Conservation (phyloP, 352 stramenopile genomes). For the Globisporangium paddicum region DNA sequence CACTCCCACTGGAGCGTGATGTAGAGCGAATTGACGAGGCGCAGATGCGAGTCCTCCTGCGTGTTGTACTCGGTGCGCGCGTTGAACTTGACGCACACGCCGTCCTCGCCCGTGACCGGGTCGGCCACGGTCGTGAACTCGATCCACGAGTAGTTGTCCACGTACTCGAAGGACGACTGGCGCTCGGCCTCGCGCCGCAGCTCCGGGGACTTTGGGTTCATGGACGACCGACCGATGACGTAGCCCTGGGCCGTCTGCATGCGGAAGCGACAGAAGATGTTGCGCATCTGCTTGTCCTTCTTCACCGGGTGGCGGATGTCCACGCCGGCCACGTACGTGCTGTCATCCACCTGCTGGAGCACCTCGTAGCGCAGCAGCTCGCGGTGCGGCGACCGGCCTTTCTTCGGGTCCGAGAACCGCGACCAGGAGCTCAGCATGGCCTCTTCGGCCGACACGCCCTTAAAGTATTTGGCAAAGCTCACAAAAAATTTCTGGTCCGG, state of each 20-base stretch:
- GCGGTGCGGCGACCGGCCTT: constrained; percentile 24
- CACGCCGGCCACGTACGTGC: constrained; percentile 34
- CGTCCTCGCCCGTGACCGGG: constrained; percentile 23
- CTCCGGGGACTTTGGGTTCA: constrained; percentile 45
- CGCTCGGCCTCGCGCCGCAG: constrained; percentile 26
- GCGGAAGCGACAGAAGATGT: constrained; percentile 40
- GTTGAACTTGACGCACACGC: constrained; percentile 61
- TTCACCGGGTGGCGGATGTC: constrained; percentile 48
- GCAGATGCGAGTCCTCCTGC: constrained; percentile 46
- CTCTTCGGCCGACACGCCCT: constrained; percentile 28
- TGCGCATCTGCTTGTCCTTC: constrained; percentile 42
- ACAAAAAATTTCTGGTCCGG: constrained; percentile 38
- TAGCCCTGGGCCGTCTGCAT: constrained; percentile 46
- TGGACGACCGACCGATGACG: constrained; percentile 50
- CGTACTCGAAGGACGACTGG: constrained; percentile 41
- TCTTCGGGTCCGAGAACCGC: constrained; percentile 17
- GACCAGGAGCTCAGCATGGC: constrained; percentile 40
- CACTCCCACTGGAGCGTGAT: constrained; percentile 54
- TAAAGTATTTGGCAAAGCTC: constrained; percentile 46
- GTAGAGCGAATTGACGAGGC: constrained; percentile 45
- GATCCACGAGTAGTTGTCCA: constrained; percentile 51
- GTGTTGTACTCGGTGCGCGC: constrained; percentile 55
- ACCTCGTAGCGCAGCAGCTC: constrained; percentile 34
- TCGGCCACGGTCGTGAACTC: constrained; percentile 36
- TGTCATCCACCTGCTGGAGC: constrained; percentile 47